Base-by-base conservation (phyloP, 78 protist genomes). In the Paulinella micropora region DNA sequence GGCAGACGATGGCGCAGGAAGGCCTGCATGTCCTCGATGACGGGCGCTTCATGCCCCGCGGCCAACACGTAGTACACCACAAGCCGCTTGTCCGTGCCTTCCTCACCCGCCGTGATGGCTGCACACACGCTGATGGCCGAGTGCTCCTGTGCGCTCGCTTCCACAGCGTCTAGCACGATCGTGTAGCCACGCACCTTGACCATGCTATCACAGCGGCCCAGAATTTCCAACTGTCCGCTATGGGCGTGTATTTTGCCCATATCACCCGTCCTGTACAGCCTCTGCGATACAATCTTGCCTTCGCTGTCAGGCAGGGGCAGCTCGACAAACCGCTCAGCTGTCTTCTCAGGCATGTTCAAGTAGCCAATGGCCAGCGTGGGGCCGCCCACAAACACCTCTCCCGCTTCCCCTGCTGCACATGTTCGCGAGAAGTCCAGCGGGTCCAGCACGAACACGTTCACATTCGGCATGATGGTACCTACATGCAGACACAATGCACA, bases 261-360 rank as follows among this genome's bases (percentile, higher is more conserved):
- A 64, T 92, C 94, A 23, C 94, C 94, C 32, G 94, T 92, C 40
- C 39, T 0, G 85, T 90, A 92, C 34, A 90, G 3, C 26, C 89
- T n/a, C n/a, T n/a, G n/a, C n/a, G n/a, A n/a, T n/a, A n/a, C n/a
- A n/a, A n/a, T n/a, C n/a, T n/a, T n/a, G n/a, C n/a, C n/a, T n/a
- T n/a, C n/a, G n/a, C n/a, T n/a, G n/a, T n/a, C n/a, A n/a, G n/a
- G n/a, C n/a, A n/a, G n/a, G n/a, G n/a, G n/a, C n/a, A n/a, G n/a
- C n/a, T n/a, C n/a, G n/a, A n/a, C n/a, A n/a, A 35, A 28, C 23
- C 86, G 29, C 29, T 69, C 29, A 29, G 29, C 29, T 69, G 79
- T 69, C 29, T n/a, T n/a, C 29, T 69, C 79, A n/a, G 79, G 79
- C 29, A n/a, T 69, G 29, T 69, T 69, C n/a, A n/a, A n/a, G 29